Percentiles rank a stretch among this genome's conserved stretches.
phyloP scores from a whole-genome alignment of 805 yeast species.

The Isabelozyma heimii region DNA sequence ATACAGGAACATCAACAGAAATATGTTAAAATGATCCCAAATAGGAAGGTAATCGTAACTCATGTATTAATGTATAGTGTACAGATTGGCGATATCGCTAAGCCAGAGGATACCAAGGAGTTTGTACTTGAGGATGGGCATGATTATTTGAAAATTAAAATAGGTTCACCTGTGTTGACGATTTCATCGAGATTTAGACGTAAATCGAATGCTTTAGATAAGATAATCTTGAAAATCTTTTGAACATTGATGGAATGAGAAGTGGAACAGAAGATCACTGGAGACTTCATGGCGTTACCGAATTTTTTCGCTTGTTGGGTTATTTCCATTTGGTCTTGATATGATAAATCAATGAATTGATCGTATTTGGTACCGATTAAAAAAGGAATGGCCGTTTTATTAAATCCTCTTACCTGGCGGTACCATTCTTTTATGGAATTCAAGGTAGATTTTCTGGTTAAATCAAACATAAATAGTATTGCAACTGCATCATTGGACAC shows the following conservation, averaged over 20 bases:
- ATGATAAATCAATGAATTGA: conserved; percentile 72
- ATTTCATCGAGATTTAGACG: conserved; percentile 82
- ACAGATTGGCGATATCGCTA: background rate
- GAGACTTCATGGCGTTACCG: conserved; percentile 87
- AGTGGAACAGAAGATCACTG: conserved; percentile 84
- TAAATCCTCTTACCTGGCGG: conserved; percentile 84
- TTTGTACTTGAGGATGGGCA: too few species aligned
- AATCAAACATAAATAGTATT: conserved; percentile 80
- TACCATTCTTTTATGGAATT: conserved; percentile 95
- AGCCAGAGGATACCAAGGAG: background rate
- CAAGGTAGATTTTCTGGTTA: conserved; percentile 80
- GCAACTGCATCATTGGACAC: conserved; percentile 93
- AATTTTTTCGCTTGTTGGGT: conserved; percentile 80
- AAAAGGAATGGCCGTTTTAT: conserved; percentile 86
- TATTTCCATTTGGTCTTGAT: conserved; percentile 78
- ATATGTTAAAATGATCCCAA: background rate
- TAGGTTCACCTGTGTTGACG: conserved; percentile 85
- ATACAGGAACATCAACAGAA: background rate
- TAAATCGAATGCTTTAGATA: conserved; percentile 87
- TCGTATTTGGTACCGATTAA: conserved; percentile 94
- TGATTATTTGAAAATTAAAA: conserved; percentile 57
- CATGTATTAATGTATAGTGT: background rate
- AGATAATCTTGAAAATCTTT: conserved; percentile 85
- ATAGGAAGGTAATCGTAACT: background rate
- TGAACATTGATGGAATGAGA: conserved; percentile 90